These are phyloP conservation scores for Rhypophila decipiens DNA, from an alignment of 495 filamentous ascomycete genomes.

Conservation along the genomic window DNA sequence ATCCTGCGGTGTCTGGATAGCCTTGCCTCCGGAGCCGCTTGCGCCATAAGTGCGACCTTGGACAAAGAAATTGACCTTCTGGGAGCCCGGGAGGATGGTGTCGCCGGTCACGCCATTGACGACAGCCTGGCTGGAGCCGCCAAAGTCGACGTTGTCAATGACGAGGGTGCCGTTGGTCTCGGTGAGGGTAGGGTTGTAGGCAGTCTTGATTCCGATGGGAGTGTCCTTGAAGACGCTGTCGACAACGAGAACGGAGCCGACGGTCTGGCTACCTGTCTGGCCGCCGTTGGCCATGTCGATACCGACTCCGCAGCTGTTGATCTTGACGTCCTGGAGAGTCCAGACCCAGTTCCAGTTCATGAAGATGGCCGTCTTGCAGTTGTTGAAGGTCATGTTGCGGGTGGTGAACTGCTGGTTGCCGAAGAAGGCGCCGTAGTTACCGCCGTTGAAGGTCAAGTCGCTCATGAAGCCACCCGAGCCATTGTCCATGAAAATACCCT, in stretches of 20 bases:
- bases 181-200: slow-evolving; percentile 56
- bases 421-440: slow-evolving; percentile 74
- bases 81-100: slow-evolving; percentile 63
- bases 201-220: slow-evolving; percentile 65
- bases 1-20: slow-evolving; percentile 45
- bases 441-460: slow-evolving; percentile 84
- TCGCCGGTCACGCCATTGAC: slow-evolving; percentile 50
- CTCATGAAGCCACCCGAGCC: slow-evolving; percentile 85
- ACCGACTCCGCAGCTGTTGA: slow-evolving; percentile 75
- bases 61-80: slow-evolving; percentile 61
- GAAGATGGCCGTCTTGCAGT: slow-evolving; percentile 81
- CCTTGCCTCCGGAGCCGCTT: slow-evolving; percentile 31
- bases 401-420: slow-evolving; percentile 96
- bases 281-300: slow-evolving; percentile 71
- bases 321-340: slow-evolving; percentile 72
- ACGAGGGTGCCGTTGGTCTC: slow-evolving; percentile 70
- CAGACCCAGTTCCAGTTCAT: slow-evolving; percentile 97
- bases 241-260: slow-evolving; percentile 74
- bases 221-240: slow-evolving; percentile 75
- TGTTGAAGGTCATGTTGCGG: slow-evolving; percentile 84
- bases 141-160: slow-evolving; percentile 81
- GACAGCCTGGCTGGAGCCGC: slow-evolving; percentile 43
- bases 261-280: slow-evolving; percentile 50
- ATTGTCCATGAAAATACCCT: slow-evolving; percentile 97
- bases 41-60: slow-evolving; percentile 67